Base-by-base conservation (phyloP, 2,329 filamentous ascomycete genomes). In the Hymenoscyphus salicellus region DNA sequence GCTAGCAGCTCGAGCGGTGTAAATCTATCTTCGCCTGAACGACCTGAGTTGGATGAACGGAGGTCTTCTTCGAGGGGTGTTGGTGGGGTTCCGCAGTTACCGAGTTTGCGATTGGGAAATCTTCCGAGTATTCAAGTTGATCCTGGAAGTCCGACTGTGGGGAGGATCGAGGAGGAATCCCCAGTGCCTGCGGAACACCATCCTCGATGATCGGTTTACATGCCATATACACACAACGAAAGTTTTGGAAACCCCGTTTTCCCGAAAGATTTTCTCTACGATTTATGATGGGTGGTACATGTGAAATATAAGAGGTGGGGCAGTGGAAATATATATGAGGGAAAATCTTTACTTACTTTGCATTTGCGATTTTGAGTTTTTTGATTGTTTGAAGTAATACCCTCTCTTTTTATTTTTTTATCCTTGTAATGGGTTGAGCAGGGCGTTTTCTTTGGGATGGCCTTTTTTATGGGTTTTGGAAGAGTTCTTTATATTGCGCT, bases 91-190 rank as follows among this genome's bases (percentile, higher is more conserved):
- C 82, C 82, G 0, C 83, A 81, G 67, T 75, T 87, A 58, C 84
- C 85, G 1, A 85, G 81, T 69, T 70, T 87, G 68, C 78, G 80
- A 58, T 77, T 87, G 36, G 71, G 74, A 20, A 73, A 73, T 32
- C 74, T 88, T 30, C 86, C 86, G 2, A 81, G 82, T 68, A 88
- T 88, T 71, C 81, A 86, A 30, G 82, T 87, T 58, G 82, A 87
- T 62, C 67, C 70, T n/a, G 70, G 63, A 43, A 74, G 71, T 60
- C 73, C 72, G 5, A 57, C 55, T 17, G 55, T 43, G 1, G 46
- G 58, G 32, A 61, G 32, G 36, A 55, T 46, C 30, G 62, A 65
- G 7, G 67, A 66, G 33, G 60, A 61, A 52, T 56, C 5, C 1
- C 52, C 64, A 14, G 16, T 28, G 55, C 28, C 49, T 28, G 2